phyloP scores from a whole-genome alignment of 2,329 filamentous ascomycete genomes.

The Bipolaris cookei region DNA sequence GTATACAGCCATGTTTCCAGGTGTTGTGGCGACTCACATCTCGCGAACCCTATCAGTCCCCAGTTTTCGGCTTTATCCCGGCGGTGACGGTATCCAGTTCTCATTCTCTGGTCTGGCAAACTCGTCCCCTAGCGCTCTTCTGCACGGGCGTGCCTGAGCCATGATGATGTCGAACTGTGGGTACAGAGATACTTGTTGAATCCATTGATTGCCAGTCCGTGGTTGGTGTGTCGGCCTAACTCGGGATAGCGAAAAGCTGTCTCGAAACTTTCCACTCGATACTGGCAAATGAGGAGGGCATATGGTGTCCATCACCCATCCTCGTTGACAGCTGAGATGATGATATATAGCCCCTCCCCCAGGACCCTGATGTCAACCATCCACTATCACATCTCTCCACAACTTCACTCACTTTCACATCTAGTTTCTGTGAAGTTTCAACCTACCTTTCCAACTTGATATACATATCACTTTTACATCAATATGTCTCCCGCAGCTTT shows the following conservation, averaged over 20 bases:
- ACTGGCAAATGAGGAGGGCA: conserved; percentile 30
- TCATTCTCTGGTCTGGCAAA: conserved; percentile 35
- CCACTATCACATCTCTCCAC: conserved; percentile 3
- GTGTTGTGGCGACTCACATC: conserved; percentile 35
- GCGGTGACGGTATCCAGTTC: conserved; percentile 37
- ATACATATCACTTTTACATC: conserved; percentile 14
- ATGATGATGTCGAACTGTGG: conserved; percentile 39
- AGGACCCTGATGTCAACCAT: conserved; percentile 23
- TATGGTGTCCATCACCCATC: conserved; percentile 14
- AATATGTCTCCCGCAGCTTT: conserved; percentile 59
- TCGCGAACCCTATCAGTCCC: conserved; percentile 27
- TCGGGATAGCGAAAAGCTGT: conserved; percentile 28
- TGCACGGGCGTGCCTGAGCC: conserved; percentile 26
- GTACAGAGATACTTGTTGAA: conserved; percentile 38
- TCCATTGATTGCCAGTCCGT: conserved; percentile 14
- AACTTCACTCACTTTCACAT: conserved; percentile 8
- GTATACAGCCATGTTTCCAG: conserved; percentile 12
- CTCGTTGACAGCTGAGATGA: conserved; percentile 8
- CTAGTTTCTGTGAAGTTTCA: conserved; percentile 15
- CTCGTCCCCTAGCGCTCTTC: conserved; percentile 29
- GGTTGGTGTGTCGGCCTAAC: conserved; percentile 28
- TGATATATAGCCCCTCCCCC: conserved; percentile 37
- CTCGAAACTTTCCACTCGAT: conserved; percentile 22
- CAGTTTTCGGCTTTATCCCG: conserved; percentile 33
- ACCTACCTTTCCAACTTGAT: conserved; percentile 10